Evolutionary conservation across 306 rosid genomes (phyloP).

Genomic region (Potentilla sterilis): DNA sequence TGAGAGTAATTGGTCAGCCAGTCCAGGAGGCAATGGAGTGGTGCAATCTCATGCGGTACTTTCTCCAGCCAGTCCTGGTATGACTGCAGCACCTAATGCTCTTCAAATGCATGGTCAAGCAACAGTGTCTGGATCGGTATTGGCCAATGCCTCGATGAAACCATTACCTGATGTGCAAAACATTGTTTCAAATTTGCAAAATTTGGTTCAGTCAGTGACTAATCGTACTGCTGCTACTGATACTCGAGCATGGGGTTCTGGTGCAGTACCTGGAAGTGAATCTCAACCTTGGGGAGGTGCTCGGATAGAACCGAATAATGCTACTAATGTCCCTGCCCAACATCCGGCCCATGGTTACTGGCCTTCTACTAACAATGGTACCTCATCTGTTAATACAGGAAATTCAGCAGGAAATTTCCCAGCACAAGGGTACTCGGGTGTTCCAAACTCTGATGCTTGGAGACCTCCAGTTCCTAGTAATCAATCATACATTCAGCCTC

Average conservation of each 20-base stretch:
- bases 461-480: conserved; percentile 58
- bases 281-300: conserved; percentile 49
- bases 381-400: conserved; percentile 44
- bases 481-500: conserved; percentile 54
- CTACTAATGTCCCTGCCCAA: conserved; percentile 49
- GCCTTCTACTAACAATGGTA: conserved; percentile 54
- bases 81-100: conserved; percentile 20
- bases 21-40: conserved; percentile 43
- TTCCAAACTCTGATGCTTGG: conserved; percentile 61
- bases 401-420: conserved; percentile 50
- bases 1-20: conserved; percentile 64
- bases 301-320: conserved; percentile 51
- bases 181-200: conserved; percentile 60
- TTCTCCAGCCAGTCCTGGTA: conserved; percentile 36
- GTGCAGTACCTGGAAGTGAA: conserved; percentile 38
- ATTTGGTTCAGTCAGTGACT: conserved; percentile 26
- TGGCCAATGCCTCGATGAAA: conserved; percentile 34
- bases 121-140: conserved; percentile 31
- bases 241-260: conserved; percentile 18
- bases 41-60: conserved; percentile 38
- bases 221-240: background rate
- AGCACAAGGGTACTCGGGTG: conserved; percentile 37
- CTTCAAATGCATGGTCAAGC: conserved; percentile 49
- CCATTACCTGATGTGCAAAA: conserved; percentile 49
- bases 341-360: conserved; percentile 58